These are phyloP conservation scores for Corymbia citriodora DNA, from an alignment of 441 rosid species.

Conservation along the genomic window DNA sequence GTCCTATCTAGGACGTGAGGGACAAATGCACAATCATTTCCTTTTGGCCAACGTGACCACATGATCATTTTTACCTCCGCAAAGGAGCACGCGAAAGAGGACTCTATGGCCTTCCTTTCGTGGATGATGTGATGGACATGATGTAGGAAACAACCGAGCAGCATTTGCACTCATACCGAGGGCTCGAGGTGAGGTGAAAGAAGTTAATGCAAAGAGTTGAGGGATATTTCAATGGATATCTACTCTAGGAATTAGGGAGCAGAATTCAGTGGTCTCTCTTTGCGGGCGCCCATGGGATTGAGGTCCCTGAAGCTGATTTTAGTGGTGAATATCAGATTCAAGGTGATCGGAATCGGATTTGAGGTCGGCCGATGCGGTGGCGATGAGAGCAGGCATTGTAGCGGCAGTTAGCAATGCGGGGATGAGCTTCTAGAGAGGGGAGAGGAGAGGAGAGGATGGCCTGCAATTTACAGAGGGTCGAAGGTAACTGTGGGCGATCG, in stretches of 20 bases:
- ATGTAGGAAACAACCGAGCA: neutral
- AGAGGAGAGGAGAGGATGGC: neutral
- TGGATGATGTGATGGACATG: neutral
- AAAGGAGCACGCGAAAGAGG: neutral
- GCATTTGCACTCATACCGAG: neutral
- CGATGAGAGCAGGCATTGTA: neutral
- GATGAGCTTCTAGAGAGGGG: neutral
- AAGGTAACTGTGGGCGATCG: too few relatives aligned
- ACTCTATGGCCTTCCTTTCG: neutral
- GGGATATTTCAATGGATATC: neutral
- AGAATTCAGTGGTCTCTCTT: neutral
- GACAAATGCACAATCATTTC: neutral
- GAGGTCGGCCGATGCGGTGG: neutral
- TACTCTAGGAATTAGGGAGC: neutral
- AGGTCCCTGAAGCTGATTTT: neutral
- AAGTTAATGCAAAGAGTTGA: neutral
- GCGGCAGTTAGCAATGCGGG: neutral
- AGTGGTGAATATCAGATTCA: neutral
- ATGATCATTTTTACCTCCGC: neutral
- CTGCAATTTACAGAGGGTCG: too few relatives aligned
- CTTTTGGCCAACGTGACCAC: neutral
- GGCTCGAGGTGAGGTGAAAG: neutral
- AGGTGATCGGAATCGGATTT: neutral
- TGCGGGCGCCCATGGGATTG: neutral
- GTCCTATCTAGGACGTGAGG: neutral